These are phyloP conservation scores for Saccharum hybrid DNA, from an alignment of 202 grass and related monocot species.

Conservation along the genomic window DNA sequence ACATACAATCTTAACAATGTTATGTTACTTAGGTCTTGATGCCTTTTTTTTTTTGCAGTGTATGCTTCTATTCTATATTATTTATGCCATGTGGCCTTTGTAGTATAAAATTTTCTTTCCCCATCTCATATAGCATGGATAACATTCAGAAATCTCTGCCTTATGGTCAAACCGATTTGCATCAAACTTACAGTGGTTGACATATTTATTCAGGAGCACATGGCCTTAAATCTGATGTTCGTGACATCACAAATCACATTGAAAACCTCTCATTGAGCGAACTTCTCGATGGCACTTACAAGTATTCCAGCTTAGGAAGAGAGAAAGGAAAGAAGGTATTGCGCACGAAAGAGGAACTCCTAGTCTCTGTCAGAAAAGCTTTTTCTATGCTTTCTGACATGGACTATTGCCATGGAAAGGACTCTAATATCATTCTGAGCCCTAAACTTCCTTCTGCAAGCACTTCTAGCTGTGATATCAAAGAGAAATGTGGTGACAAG, in stretches of 20 bases:
- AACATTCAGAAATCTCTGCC: not conserved
- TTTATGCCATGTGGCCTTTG: not conserved
- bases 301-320: conserved; percentile 68
- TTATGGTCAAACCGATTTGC: conserved; percentile 19
- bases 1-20: not conserved
- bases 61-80: not conserved
- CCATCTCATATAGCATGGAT: conserved; percentile 30
- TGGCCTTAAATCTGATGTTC: conserved; percentile 74
- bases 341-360: conserved; percentile 67
- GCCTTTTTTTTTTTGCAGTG: not conserved
- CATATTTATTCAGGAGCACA: conserved; percentile 67
- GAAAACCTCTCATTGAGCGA: conserved; percentile 71
- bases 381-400: conserved; percentile 76
- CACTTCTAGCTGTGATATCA: conserved; percentile 56
- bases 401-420: conserved; percentile 55
- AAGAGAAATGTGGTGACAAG: conserved; percentile 59
- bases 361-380: conserved; percentile 69
- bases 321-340: conserved; percentile 77
- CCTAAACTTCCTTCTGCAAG: conserved; percentile 54
- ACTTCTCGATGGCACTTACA: conserved; percentile 79
- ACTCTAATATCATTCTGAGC: conserved; percentile 50
- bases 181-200: conserved; percentile 36
- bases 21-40: not conserved
- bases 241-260: conserved; percentile 80
- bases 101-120: not conserved